Conservation (phyloP, 2,329 filamentous ascomycete genomes). For the Colletotrichum lini region DNA sequence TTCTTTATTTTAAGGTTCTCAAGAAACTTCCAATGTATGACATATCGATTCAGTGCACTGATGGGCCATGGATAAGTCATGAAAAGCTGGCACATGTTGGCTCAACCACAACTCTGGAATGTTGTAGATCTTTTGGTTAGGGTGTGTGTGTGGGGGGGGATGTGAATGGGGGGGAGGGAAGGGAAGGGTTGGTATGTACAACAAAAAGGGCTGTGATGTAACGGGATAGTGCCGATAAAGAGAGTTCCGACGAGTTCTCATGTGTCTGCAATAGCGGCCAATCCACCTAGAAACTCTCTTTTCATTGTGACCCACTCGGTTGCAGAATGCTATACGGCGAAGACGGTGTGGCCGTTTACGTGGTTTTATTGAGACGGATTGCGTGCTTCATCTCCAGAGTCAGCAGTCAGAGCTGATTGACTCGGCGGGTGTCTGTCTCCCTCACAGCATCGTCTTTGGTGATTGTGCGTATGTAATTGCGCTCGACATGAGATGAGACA, state of each 20-base stretch:
- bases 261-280: slow-evolving; percentile 1
- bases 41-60: slow-evolving; percentile 33
- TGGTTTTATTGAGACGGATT: neutral
- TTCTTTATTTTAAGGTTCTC: slow-evolving; percentile 35
- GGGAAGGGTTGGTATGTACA: no score
- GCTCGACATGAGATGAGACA: neutral
- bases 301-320: slow-evolving; percentile 2
- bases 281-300: slow-evolving; percentile 19
- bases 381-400: neutral
- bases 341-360: neutral
- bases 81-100: slow-evolving; percentile 22
- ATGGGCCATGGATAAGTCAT: neutral
- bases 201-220: neutral
- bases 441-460: neutral
- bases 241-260: neutral
- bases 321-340: neutral
- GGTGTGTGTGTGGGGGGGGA: neutral
- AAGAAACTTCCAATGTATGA: slow-evolving; percentile 38
- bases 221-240: neutral
- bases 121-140: neutral
- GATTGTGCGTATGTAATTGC: neutral
- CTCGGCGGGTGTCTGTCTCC: no score
- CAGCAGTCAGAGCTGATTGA: no score
- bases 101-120: slow-evolving; percentile 11
- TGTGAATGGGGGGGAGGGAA: no score